phyloP scores from a whole-genome alignment of 257 asterid species.

The Capsicum rhomboideum region DNA sequence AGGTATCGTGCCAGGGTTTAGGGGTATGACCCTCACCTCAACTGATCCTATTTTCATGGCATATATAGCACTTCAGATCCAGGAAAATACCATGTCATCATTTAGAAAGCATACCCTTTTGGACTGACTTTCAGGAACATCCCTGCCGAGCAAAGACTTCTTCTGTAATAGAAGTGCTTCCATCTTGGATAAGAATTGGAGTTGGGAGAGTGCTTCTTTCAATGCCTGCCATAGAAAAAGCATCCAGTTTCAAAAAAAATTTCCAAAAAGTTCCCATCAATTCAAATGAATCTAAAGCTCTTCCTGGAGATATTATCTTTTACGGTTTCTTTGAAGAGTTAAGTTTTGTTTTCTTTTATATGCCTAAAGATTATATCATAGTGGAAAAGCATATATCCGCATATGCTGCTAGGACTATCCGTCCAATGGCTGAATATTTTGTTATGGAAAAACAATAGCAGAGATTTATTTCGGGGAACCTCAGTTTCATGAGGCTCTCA shows the following conservation, averaged over 20 bases:
- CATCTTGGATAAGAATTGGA: conserved; percentile 56
- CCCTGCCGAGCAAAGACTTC: conserved; percentile 36
- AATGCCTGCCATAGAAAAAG: conserved; percentile 38
- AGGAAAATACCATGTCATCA: conserved; percentile 1
- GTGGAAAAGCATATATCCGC: not conserved
- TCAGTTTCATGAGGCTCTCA: too few relatives aligned
- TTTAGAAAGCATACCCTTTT: conserved; percentile 43
- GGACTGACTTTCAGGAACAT: conserved; percentile 30
- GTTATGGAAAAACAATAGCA: not conserved
- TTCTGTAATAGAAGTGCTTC: conserved; percentile 57
- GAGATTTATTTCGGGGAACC: too few relatives aligned
- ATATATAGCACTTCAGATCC: conserved; percentile 3
- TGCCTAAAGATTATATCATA: not conserved
- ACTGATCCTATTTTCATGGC: not conserved
- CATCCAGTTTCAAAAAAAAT: not conserved
- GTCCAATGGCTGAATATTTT: not conserved
- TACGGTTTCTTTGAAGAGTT: not conserved
- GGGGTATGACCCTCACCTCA: not conserved
- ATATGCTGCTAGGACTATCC: not conserved
- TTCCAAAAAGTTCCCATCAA: not conserved
- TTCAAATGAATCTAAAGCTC: not conserved
- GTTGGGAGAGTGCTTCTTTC: conserved; percentile 49
- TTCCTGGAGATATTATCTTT: not conserved
- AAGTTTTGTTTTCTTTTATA: too few relatives aligned
- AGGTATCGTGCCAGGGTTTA: not conserved